Evolutionary conservation across 1,284 basidiomycete species (phyloP), one percentile per base, ranked within the genome.

Genomic region (Apiotrichum mycotoxinovorans): DNA sequence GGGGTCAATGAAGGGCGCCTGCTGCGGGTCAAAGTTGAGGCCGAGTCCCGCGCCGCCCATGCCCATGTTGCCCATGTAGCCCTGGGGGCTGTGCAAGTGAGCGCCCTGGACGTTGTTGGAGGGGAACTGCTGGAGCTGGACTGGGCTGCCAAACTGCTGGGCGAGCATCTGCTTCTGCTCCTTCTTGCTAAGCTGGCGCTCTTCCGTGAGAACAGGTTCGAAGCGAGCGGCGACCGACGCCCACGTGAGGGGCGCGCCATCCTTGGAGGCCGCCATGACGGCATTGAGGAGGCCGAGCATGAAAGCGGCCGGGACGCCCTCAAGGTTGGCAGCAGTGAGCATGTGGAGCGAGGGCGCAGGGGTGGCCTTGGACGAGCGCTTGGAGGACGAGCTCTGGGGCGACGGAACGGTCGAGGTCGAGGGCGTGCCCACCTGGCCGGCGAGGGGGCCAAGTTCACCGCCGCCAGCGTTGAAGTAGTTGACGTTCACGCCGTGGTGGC

Each of bases 231-330:
- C 47, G 35, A 49, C 23, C 22, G 20, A 5, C 20, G 34, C 22
- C 47, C 47, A 49, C 20, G 47, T 49, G 17, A 38, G 30, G 22
- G 35, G 34, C 5, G 18, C 34, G 47, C 47, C 33, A 23, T 37
- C 47, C 20, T 18, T 26, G 34, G 35, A 22, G 35, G 23, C 35
- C 15, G 22, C 34, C 22, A 56, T 34, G 10, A 46, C 51, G 17
- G 59, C 51, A 23, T 51, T 34, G 44, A 54, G 57, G 12, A 63
- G 42, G 14, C 55, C 61, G 18, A 58, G 40, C 30, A 60, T 40
- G 52, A 53, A 63, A 4, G 58, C 52, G 11, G 54, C 4, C 14
- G 58, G 10, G 11, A 63, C 43, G 12, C 42, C 50, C n/a, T 15
- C n/a, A 14, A 51, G 45, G 22, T 54, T n/a, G 18, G 27, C 40